phyloP scores from a whole-genome alignment of 805 yeast genomes.

The Yarrowia sp. region DNA sequence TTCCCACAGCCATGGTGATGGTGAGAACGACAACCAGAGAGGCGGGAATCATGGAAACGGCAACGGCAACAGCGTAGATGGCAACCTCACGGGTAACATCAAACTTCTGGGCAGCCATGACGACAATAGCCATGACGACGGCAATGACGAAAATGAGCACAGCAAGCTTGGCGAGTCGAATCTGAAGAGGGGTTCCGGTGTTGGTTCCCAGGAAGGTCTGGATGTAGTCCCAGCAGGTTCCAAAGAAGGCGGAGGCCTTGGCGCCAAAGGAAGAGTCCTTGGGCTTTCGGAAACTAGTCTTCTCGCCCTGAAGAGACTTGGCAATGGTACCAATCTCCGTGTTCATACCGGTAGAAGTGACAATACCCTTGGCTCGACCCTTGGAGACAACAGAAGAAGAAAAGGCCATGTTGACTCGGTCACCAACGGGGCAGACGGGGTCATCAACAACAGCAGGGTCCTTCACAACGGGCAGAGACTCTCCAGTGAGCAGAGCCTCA shows the following conservation, averaged over 20 bases:
- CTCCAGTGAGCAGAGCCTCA: slow-evolving; percentile 65
- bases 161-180: slow-evolving; percentile 73
- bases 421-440: slow-evolving; percentile 57
- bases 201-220: slow-evolving; percentile 73
- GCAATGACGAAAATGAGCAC: slow-evolving; percentile 68
- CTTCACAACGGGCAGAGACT: slow-evolving; percentile 64
- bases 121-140: slow-evolving; percentile 77
- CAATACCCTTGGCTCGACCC: slow-evolving; percentile 72
- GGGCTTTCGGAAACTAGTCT: slow-evolving; percentile 42
- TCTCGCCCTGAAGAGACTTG: slow-evolving; percentile 48
- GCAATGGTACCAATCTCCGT: slow-evolving; percentile 80
- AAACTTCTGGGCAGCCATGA: slow-evolving; percentile 79
- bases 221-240: slow-evolving; percentile 51
- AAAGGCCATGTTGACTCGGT: slow-evolving; percentile 66
- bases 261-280: slow-evolving; percentile 45
- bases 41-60: slow-evolving; percentile 78
- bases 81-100: slow-evolving; percentile 74
- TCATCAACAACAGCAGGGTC: slow-evolving; percentile 43
- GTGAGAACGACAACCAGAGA: slow-evolving; percentile 75
- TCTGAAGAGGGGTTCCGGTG: slow-evolving; percentile 81
- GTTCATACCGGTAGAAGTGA: slow-evolving; percentile 58
- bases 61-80: slow-evolving; percentile 83
- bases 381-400: slow-evolving; percentile 67
- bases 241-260: slow-evolving; percentile 45
- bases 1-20: slow-evolving; percentile 79